Evolutionary conservation across 2,329 filamentous ascomycete genomes (phyloP).

Genomic region (Blastomyces emzantsi): DNA sequence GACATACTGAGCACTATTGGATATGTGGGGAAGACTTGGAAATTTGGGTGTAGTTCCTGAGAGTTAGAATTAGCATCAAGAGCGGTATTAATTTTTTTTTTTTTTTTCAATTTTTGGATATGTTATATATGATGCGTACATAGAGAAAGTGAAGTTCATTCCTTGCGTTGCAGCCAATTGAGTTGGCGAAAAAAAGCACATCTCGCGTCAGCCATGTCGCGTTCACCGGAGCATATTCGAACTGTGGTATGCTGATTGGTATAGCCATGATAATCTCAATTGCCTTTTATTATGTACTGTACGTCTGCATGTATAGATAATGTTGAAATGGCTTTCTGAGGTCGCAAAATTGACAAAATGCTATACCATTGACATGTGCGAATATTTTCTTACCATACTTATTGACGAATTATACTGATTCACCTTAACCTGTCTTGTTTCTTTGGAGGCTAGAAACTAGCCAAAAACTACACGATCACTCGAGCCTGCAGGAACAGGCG

Average conservation of each 20-base stretch:
- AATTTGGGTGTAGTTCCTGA: conserved; percentile 77
- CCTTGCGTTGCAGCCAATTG: conserved; percentile 63
- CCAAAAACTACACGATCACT: neutral
- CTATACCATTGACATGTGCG: too few species aligned
- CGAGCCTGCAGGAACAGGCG: neutral
- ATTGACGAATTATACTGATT: too few species aligned
- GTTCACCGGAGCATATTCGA: conserved; percentile 31
- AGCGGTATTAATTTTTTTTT: neutral
- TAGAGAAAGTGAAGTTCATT: conserved; percentile 90
- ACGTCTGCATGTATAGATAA: neutral
- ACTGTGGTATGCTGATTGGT: conserved; percentile 4
- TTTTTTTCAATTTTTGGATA: neutral
- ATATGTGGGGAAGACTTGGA: conserved; percentile 86
- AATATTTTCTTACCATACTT: too few species aligned
- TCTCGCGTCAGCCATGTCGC: conserved; percentile 72
- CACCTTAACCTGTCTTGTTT: neutral
- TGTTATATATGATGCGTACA: conserved; percentile 41
- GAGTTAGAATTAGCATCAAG: neutral
- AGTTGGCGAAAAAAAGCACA: conserved; percentile 78
- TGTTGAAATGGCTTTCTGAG: neutral
- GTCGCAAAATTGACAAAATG: too few species aligned
- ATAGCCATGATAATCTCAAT: neutral
- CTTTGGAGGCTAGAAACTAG: neutral
- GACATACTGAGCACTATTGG: conserved; percentile 63
- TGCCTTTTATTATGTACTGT: neutral